Evolutionary conservation across 2,329 filamentous ascomycete genomes (phyloP).

Genomic region (Calonectria ilicicola): DNA sequence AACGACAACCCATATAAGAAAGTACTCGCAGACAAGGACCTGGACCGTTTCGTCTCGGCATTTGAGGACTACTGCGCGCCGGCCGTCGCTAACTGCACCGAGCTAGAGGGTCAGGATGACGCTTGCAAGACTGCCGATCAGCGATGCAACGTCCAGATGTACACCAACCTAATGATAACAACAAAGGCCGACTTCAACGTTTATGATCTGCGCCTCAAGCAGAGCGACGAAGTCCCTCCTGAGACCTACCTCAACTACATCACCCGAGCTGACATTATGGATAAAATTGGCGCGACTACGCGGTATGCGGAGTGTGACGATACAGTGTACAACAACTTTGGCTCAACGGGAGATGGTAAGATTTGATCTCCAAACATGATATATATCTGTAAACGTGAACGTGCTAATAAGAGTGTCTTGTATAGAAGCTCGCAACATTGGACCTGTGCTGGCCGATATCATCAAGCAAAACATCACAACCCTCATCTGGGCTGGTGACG

Average conservation of each 20-base stretch:
- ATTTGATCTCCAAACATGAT: background rate
- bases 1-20: constrained; percentile 49
- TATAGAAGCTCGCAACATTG: constrained; percentile 56
- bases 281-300: constrained; percentile 40
- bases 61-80: constrained; percentile 44
- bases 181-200: constrained; percentile 53
- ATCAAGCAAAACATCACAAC: constrained; percentile 61
- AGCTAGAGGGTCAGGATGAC: constrained; percentile 35
- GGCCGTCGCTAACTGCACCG: constrained; percentile 39
- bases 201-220: constrained; percentile 58
- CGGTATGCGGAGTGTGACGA: constrained; percentile 41
- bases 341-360: constrained; percentile 39
- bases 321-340: constrained; percentile 38
- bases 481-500: constrained; percentile 67
- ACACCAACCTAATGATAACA: constrained; percentile 37
- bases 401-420: constrained; percentile 12
- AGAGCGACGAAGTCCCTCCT: constrained; percentile 34
- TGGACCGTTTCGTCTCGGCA: constrained; percentile 41
- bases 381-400: background rate
- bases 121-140: constrained; percentile 43
- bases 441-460: constrained; percentile 56
- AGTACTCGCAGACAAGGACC: constrained; percentile 37
- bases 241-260: constrained; percentile 40
- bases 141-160: constrained; percentile 44
- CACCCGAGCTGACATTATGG: constrained; percentile 38